These are phyloP conservation scores for Fonsecaea pedrosoi DNA, from an alignment of 2,329 filamentous ascomycete species.

Conservation along the genomic window DNA sequence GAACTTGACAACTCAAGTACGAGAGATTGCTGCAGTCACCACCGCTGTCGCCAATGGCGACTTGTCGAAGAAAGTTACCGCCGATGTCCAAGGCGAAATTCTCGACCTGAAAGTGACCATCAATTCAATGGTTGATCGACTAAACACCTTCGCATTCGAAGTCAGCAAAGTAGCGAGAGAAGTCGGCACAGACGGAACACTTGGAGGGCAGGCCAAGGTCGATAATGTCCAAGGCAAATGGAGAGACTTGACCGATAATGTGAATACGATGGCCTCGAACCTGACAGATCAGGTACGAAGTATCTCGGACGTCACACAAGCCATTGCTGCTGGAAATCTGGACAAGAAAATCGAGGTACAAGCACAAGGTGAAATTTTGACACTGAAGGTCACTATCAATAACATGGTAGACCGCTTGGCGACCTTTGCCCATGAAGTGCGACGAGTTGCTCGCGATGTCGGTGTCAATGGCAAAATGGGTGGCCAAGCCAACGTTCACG, in stretches of 20 bases:
- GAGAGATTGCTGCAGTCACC: conserved; percentile 95
- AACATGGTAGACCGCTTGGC: conserved; percentile 97
- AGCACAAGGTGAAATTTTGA: conserved; percentile 91
- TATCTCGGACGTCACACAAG: conserved; percentile 92
- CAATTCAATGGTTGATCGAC: conserved; percentile 70
- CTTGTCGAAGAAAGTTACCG: conserved; percentile 92
- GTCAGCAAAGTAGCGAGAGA: conserved; percentile 71
- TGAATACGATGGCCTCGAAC: conserved; percentile 72
- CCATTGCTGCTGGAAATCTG: conserved; percentile 94
- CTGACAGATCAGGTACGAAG: conserved; percentile 75
- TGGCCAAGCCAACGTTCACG: conserved; percentile 91
- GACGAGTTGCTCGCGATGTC: conserved; percentile 93
- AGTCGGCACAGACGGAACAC: conserved; percentile 68
- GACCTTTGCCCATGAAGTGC: conserved; percentile 94
- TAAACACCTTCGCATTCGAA: conserved; percentile 69
- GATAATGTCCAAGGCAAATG: conserved; percentile 71
- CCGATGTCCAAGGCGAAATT: conserved; percentile 93
- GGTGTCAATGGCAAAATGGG: conserved; percentile 99
- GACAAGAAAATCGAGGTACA: conserved; percentile 95
- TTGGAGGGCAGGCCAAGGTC: conserved; percentile 69
- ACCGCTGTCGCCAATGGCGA: conserved; percentile 94
- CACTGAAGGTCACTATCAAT: conserved; percentile 95
- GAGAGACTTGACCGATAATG: conserved; percentile 71
- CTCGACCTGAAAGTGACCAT: conserved; percentile 91
- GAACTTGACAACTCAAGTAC: conserved; percentile 95